Evolutionary conservation across 2,329 filamentous ascomycete genomes (phyloP).

Genomic region (Trichoderma brevicompactum): DNA sequence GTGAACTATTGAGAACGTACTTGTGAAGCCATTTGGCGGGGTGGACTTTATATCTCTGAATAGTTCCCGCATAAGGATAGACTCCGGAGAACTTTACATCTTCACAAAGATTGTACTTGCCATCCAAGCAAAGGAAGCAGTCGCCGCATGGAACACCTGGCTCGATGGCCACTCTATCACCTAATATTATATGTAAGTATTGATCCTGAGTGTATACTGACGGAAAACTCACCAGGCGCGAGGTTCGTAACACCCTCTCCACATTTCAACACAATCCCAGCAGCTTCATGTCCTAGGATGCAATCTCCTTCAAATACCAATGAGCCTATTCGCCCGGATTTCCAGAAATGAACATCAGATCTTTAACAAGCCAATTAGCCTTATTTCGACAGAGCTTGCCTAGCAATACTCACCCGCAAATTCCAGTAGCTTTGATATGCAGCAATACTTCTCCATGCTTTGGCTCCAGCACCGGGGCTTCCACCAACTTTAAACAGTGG

Average conservation of each 20-base stretch:
- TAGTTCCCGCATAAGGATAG: conserved; percentile 14
- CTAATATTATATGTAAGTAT: not conserved
- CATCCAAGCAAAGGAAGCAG: conserved; percentile 17
- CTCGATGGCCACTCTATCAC: conserved; percentile 11
- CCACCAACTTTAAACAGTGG: conserved; percentile 10
- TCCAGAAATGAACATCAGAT: conserved; percentile 26
- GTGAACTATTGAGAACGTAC: not conserved
- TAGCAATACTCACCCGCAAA: conserved; percentile 6
- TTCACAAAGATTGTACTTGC: conserved; percentile 16
- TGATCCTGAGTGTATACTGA: not conserved
- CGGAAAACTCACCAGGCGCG: not conserved
- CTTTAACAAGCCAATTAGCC: not conserved
- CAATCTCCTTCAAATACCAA: conserved; percentile 18
- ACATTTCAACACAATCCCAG: conserved; percentile 10
- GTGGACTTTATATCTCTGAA: conserved; percentile 14
- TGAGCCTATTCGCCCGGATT: conserved; percentile 17
- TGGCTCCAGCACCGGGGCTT: not conserved
- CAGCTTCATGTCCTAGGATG: conserved; percentile 19
- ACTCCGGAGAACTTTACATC: conserved; percentile 16
- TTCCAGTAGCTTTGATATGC: conserved; percentile 10
- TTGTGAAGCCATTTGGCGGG: conserved; percentile 24
- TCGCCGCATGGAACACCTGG: conserved; percentile 15
- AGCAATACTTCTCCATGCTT: conserved; percentile 6
- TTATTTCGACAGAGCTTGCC: not conserved
- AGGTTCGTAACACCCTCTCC: conserved; percentile 16